A percentile compares a stretch with the other conserved stretches of the same genome.
Conservation (phyloP, 2,329 filamentous ascomycete genomes). For the Penicillium hesseltinei region DNA sequence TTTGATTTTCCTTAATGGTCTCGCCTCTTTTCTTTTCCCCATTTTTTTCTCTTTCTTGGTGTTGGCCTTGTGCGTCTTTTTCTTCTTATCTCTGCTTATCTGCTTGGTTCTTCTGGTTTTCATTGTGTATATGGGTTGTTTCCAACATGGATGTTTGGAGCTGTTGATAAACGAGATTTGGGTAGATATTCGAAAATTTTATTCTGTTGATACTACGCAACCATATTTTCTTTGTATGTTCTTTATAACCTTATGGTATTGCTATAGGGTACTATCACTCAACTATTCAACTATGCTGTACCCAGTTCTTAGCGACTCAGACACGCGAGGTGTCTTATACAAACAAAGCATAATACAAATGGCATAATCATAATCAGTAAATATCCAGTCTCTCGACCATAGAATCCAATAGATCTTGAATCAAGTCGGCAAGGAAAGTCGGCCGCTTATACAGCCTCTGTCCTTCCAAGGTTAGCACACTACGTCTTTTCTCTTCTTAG, state of each 20-base stretch:
- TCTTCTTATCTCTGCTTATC: conserved; percentile 14
- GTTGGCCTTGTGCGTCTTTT: conserved; percentile 1
- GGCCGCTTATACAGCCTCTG: too few species aligned
- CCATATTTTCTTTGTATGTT: neutral
- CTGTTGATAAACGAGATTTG: conserved; percentile 16
- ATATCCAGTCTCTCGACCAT: too few species aligned
- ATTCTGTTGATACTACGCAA: neutral
- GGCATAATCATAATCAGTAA: neutral
- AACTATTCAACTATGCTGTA: neutral
- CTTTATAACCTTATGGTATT: neutral
- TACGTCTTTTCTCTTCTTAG: too few species aligned
- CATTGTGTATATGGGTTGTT: conserved; percentile 18
- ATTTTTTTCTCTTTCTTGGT: conserved; percentile 1
- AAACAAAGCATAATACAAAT: neutral
- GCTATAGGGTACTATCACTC: neutral
- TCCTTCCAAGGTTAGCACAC: too few species aligned
- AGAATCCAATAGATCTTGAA: too few species aligned
- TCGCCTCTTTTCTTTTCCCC: conserved; percentile 13
- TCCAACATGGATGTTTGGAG: conserved; percentile 6
- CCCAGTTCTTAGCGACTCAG: neutral
- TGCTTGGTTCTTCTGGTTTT: neutral
- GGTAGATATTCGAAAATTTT: conserved; percentile 13
- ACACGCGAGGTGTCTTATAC: too few species aligned
- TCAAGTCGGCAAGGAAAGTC: too few species aligned
- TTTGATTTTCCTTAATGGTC: neutral